A percentile compares a stretch with the other conserved stretches of the same genome.
These are phyloP conservation scores for Gossypium anomalum DNA, from an alignment of 345 rosid species.

Conservation along the genomic window DNA sequence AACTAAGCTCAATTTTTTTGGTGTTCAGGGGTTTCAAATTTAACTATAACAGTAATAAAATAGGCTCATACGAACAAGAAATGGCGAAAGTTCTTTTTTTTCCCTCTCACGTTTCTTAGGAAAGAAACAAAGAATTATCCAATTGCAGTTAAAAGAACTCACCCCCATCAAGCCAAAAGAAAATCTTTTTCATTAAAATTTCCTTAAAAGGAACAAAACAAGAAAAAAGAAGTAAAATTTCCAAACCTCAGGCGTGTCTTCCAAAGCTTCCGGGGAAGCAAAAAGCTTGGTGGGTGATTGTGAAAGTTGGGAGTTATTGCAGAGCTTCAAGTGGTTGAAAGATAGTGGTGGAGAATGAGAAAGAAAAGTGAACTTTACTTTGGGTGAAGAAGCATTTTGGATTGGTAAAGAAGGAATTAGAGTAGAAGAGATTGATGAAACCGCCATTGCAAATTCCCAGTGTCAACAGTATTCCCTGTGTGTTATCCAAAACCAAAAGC, in stretches of 20 bases:
- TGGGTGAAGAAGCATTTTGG: conserved; percentile 34
- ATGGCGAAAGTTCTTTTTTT: neutral
- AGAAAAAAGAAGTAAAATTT: neutral
- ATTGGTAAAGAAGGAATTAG: conserved; percentile 42
- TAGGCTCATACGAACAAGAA: neutral
- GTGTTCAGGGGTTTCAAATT: neutral
- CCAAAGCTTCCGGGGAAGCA: conserved; percentile 63
- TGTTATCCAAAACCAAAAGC: conserved; percentile 15
- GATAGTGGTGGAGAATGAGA: conserved; percentile 28
- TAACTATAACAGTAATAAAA: neutral
- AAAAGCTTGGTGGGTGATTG: conserved; percentile 40
- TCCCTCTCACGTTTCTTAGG: neutral
- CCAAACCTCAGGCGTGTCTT: conserved; percentile 12
- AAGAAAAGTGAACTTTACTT: conserved; percentile 32
- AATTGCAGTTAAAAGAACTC: neutral
- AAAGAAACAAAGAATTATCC: neutral
- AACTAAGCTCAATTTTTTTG: neutral
- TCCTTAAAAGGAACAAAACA: neutral
- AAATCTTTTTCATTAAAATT: neutral
- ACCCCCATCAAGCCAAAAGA: neutral
- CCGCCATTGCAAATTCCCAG: conserved; percentile 41
- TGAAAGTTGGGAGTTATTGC: conserved; percentile 24
- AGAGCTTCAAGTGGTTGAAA: conserved; percentile 24
- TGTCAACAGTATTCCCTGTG: neutral
- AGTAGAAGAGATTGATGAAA: conserved; percentile 48